phyloP scores from a whole-genome alignment of 2,329 filamentous ascomycete species.

The Cylindrodendrum hubeiense region DNA sequence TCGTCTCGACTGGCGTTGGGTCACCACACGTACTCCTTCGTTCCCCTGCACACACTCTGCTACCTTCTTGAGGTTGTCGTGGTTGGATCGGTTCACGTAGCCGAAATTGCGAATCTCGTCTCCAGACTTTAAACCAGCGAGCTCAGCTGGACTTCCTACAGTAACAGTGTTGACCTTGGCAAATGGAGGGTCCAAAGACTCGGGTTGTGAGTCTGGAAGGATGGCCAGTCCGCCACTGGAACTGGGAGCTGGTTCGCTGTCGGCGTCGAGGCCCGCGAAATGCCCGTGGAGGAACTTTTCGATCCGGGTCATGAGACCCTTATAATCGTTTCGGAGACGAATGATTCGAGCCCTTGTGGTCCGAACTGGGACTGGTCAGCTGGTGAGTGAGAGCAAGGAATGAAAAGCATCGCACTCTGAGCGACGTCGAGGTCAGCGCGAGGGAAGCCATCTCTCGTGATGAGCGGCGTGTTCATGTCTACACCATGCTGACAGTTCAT shows the following conservation, averaged over 20 bases:
- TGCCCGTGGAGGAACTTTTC: conserved; percentile 91
- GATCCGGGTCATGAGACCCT: conserved; percentile 84
- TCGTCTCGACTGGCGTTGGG: not conserved
- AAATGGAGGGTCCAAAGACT: conserved; percentile 64
- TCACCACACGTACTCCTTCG: conserved; percentile 77
- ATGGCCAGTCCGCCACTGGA: conserved; percentile 44
- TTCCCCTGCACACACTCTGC: conserved; percentile 91
- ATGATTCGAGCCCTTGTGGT: conserved; percentile 95
- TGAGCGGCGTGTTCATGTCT: conserved; percentile 89
- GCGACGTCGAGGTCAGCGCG: conserved; percentile 94
- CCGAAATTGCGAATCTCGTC: conserved; percentile 91
- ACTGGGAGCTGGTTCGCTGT: conserved; percentile 43
- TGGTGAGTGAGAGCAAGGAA: not conserved
- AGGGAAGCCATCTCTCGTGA: conserved; percentile 92
- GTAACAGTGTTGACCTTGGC: conserved; percentile 91
- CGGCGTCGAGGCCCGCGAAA: conserved; percentile 77
- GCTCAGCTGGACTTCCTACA: conserved; percentile 81
- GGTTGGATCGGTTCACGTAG: conserved; percentile 83
- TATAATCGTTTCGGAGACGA: conserved; percentile 91
- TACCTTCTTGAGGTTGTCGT: conserved; percentile 87
- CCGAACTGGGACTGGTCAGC: conserved; percentile 72
- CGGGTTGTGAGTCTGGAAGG: conserved; percentile 47
- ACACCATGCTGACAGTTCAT: conserved; percentile 79
- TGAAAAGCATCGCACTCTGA: conserved; percentile 74
- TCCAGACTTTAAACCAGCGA: conserved; percentile 82